Percentiles rank a stretch among this genome's conserved stretches.
Evolutionary conservation across 345 rosid genomes (phyloP).

Genomic region (Triadica sebifera): DNA sequence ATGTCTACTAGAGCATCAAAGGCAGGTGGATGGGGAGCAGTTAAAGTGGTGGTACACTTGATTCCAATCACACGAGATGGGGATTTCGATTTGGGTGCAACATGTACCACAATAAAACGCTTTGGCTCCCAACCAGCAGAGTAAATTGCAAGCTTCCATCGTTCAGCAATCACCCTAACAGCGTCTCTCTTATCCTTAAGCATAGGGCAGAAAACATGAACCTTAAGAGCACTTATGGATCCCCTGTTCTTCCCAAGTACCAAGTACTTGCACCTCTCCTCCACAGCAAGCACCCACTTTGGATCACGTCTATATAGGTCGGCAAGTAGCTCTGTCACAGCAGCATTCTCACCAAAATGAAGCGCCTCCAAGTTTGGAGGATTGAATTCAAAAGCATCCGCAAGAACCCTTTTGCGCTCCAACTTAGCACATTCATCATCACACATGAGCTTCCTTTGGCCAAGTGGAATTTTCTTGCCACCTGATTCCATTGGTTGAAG

Average conservation of each 20-base stretch:
- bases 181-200: conserved; percentile 90
- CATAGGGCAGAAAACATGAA: conserved; percentile 92
- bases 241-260: conserved; percentile 81
- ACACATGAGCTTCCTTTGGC: conserved; percentile 86
- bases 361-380: conserved; percentile 72
- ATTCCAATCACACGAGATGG: conserved; percentile 75
- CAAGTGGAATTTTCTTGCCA: conserved; percentile 60
- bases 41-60: conserved; percentile 50
- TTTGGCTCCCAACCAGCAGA: conserved; percentile 95
- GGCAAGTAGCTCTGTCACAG: conserved; percentile 61
- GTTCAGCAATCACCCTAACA: conserved; percentile 78
- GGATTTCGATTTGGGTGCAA: conserved; percentile 68
- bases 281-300: conserved; percentile 84
- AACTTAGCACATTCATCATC: conserved; percentile 85
- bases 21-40: conserved; percentile 47
- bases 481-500: conserved; percentile 69
- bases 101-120: conserved; percentile 75
- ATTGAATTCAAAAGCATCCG: conserved; percentile 85
- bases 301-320: conserved; percentile 92
- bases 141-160: conserved; percentile 83
- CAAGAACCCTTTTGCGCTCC: conserved; percentile 89
- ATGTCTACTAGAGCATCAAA: conserved; percentile 84
- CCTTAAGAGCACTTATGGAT: conserved; percentile 51
- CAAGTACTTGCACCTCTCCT: conserved; percentile 90
- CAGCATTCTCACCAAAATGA: conserved; percentile 81